phyloP scores from a whole-genome alignment of 140 eudicot species.

The Flaveria floridana region DNA sequence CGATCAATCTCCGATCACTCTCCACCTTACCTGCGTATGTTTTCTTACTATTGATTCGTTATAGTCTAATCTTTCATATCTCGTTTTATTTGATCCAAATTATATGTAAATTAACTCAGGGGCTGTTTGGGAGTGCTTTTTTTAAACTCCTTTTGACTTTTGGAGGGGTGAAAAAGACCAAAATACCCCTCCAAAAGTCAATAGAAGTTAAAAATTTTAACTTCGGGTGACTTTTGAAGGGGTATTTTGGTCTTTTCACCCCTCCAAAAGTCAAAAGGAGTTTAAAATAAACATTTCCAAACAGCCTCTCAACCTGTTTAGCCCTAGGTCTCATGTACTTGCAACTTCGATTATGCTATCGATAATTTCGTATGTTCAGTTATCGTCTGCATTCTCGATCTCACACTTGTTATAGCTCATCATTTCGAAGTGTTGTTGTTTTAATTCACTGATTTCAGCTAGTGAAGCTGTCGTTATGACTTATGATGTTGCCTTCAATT shows the following conservation, averaged over 20 bases:
- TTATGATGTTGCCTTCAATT: neutral
- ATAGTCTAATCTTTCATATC: neutral
- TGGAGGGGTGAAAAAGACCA: too few species aligned
- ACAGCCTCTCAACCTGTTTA: too few species aligned
- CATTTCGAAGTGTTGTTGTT: neutral
- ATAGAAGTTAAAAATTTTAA: too few species aligned
- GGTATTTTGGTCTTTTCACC: too few species aligned
- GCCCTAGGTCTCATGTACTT: constrained; percentile 19
- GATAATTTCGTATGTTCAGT: neutral
- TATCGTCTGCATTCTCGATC: constrained; percentile 24
- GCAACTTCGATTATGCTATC: neutral
- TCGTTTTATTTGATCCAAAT: constrained; percentile 19
- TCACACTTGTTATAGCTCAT: constrained; percentile 2
- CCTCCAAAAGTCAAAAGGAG: too few species aligned
- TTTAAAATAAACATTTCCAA: too few species aligned
- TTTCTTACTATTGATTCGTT: neutral
- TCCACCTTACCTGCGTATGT: neutral
- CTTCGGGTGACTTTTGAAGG: too few species aligned
- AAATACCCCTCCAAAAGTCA: too few species aligned
- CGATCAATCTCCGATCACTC: neutral
- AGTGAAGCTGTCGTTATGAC: neutral
- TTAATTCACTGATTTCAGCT: neutral
- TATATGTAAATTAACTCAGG: neutral
- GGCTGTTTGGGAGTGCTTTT: too few species aligned
- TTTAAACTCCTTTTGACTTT: too few species aligned